Percentiles rank a stretch among this genome's conserved stretches.
These are phyloP conservation scores for Candolleomyces efflorescens DNA, from an alignment of 768 basidiomycete species.

Conservation along the genomic window DNA sequence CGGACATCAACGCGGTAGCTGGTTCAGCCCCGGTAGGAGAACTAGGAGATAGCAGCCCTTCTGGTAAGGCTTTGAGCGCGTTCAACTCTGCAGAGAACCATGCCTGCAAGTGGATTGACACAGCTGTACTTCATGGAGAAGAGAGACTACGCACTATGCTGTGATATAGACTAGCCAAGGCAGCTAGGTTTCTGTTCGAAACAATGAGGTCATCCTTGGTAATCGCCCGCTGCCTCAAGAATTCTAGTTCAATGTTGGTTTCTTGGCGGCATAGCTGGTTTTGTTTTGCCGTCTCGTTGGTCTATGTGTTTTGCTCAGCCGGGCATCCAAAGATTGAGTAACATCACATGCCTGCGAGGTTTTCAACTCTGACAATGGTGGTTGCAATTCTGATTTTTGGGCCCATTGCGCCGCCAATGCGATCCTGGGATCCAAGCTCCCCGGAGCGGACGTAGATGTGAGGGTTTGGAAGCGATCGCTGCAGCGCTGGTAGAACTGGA, in stretches of 20 bases:
- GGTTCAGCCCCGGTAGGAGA: slow-evolving; percentile 49
- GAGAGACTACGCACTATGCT: slow-evolving; percentile 64
- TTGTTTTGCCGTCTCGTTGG: slow-evolving; percentile 36
- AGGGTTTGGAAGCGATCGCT: slow-evolving; percentile 82
- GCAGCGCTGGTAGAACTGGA: slow-evolving; percentile 94
- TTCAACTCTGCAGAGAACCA: slow-evolving; percentile 83
- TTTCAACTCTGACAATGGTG: slow-evolving; percentile 67
- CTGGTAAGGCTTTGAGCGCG: slow-evolving; percentile 57
- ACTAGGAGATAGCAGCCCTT: slow-evolving; percentile 50
- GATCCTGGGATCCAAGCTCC: slow-evolving; percentile 36
- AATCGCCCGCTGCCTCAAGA: slow-evolving; percentile 54
- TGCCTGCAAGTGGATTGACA: slow-evolving; percentile 38
- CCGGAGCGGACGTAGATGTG: slow-evolving; percentile 35
- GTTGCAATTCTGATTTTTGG: slow-evolving; percentile 73
- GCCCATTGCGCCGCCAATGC: slow-evolving; percentile 79
- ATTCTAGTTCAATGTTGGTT: slow-evolving; percentile 68
- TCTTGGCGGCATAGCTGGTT: slow-evolving; percentile 70
- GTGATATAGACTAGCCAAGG: slow-evolving; percentile 75
- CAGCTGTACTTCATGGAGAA: slow-evolving; percentile 2
- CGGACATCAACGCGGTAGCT: slow-evolving; percentile 37
- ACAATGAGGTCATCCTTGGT: slow-evolving; percentile 62
- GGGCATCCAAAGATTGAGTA: not conserved
- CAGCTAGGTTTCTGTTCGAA: slow-evolving; percentile 67
- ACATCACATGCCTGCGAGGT: slow-evolving; percentile 39
- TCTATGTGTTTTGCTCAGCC: slow-evolving; percentile 14